Conservation (phyloP, 192 early-diverging fungal species). For the Linnemannia schmuckeri region DNA sequence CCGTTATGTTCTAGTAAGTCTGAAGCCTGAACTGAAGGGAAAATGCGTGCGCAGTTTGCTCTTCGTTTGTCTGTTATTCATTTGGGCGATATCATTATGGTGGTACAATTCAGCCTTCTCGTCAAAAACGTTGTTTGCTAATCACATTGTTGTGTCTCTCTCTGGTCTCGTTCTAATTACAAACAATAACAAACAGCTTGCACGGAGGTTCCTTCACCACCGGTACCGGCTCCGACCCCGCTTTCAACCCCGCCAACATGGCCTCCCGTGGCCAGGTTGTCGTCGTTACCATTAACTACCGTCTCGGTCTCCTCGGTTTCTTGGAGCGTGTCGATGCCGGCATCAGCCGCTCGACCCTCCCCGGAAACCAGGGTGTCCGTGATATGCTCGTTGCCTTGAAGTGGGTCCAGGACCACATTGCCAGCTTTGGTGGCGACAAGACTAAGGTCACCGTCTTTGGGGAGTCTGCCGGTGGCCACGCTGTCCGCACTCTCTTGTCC, state of each 20-base stretch:
- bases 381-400: slow-evolving; percentile 53
- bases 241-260: slow-evolving; percentile 55
- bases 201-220: slow-evolving; percentile 56
- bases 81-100: not conserved
- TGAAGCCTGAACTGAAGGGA: not conserved
- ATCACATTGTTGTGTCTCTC: not conserved
- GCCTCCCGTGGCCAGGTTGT: slow-evolving; percentile 53
- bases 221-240: slow-evolving; percentile 52
- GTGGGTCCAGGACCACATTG: slow-evolving; percentile 50
- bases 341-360: slow-evolving; percentile 47
- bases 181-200: slow-evolving; percentile 14
- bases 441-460: slow-evolving; percentile 52
- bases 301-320: slow-evolving; percentile 55
- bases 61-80: not conserved
- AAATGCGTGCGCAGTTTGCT: not conserved
- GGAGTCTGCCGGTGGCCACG: slow-evolving; percentile 53
- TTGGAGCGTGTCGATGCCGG: slow-evolving; percentile 51
- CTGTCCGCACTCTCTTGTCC: slow-evolving; percentile 49
- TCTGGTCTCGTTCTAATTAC: not conserved
- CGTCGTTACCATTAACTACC: slow-evolving; percentile 55
- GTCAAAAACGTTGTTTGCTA: not conserved
- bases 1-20: slow-evolving; percentile 58
- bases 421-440: slow-evolving; percentile 41
- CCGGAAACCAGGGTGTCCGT: slow-evolving; percentile 54
- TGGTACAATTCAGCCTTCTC: not conserved